Conservation (phyloP, 2,329 filamentous ascomycete species). For the Eutypa lata region DNA sequence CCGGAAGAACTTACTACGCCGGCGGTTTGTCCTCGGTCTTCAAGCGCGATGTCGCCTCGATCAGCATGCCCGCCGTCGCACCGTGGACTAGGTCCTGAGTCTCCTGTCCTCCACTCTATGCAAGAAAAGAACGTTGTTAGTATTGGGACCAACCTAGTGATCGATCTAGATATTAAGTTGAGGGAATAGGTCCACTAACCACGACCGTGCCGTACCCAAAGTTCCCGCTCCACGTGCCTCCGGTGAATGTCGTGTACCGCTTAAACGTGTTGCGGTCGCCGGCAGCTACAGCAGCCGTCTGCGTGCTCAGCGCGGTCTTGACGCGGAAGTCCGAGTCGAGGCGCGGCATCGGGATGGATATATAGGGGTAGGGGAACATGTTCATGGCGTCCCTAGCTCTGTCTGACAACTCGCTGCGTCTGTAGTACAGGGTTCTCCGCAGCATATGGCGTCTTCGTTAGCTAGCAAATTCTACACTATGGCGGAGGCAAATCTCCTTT, state of each 20-base stretch:
- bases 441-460: too few relatives aligned
- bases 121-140: background rate
- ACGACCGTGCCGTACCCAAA: constrained; percentile 24
- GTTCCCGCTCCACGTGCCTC: constrained; percentile 24
- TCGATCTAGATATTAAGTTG: too few relatives aligned
- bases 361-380: constrained; percentile 18
- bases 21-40: constrained; percentile 23
- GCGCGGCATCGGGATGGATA: constrained; percentile 21
- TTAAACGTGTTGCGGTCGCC: constrained; percentile 12
- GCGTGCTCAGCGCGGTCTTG: constrained; percentile 20
- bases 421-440: too few relatives aligned
- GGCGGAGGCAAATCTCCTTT: too few relatives aligned
- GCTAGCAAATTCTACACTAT: too few relatives aligned
- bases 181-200: too few relatives aligned
- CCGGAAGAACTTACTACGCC: constrained; percentile 20
- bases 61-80: constrained; percentile 18
- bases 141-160: too few relatives aligned
- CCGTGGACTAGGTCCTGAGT: constrained; percentile 20
- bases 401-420: constrained; percentile 4
- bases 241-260: constrained; percentile 23
- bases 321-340: constrained; percentile 27
- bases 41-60: constrained; percentile 24
- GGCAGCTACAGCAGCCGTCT: constrained; percentile 22
- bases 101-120: constrained; percentile 25
- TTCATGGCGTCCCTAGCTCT: constrained; percentile 8